These are phyloP conservation scores for Aspergillus olivimuriae DNA, from an alignment of 495 filamentous ascomycete species.

Conservation along the genomic window DNA sequence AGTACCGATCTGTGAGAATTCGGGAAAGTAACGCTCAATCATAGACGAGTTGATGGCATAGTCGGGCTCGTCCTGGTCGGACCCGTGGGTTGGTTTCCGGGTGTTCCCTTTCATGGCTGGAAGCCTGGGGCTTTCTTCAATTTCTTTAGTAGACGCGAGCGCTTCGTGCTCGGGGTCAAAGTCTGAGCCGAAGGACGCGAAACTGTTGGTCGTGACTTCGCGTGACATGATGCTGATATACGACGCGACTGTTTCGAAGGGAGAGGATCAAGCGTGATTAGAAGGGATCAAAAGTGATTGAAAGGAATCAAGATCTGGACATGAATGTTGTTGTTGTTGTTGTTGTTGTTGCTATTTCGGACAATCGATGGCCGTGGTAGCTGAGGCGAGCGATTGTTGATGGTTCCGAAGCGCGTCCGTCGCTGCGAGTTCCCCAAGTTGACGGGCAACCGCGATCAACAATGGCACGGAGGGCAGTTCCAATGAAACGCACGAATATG, in stretches of 20 bases:
- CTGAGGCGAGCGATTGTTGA: too few species aligned
- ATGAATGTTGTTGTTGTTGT: too few species aligned
- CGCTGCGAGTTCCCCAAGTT: too few species aligned
- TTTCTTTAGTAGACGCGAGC: constrained; percentile 41
- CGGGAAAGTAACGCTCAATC: constrained; percentile 55
- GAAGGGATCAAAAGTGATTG: too few species aligned
- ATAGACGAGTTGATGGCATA: constrained; percentile 57
- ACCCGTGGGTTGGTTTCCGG: constrained; percentile 15
- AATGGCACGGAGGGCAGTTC: too few species aligned
- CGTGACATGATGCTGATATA: constrained; percentile 25
- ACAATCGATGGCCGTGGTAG: too few species aligned
- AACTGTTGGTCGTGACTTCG: constrained; percentile 22
- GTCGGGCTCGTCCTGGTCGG: constrained; percentile 32
- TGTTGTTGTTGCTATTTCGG: too few species aligned
- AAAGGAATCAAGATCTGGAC: too few species aligned
- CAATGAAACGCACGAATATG: too few species aligned
- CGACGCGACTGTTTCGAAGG: constrained; percentile 6
- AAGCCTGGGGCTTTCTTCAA: constrained; percentile 34
- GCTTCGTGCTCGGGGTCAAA: constrained; percentile 50
- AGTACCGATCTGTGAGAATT: constrained; percentile 44
- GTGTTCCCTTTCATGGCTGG: constrained; percentile 30
- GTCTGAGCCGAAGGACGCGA: constrained; percentile 36
- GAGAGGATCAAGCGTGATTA: not conserved
- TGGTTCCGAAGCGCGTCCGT: too few species aligned
- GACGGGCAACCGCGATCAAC: too few species aligned